Evolutionary conservation across 2,329 filamentous ascomycete genomes (phyloP).

Genomic region (Sphaerostilbella broomeana): DNA sequence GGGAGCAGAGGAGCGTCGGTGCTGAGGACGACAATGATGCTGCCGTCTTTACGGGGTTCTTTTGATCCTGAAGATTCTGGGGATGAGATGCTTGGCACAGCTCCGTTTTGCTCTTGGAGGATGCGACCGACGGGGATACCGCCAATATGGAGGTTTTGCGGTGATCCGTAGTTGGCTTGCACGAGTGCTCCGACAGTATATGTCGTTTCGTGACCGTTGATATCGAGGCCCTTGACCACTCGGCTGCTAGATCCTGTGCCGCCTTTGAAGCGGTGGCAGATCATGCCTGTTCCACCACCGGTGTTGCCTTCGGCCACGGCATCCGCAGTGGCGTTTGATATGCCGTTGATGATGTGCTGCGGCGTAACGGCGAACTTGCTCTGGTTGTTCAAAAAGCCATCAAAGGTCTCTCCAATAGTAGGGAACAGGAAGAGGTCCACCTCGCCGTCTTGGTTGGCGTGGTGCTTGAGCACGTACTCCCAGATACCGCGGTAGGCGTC

Average conservation of each 20-base stretch:
- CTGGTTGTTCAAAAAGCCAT: constrained; percentile 55
- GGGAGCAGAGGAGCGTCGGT: constrained; percentile 28
- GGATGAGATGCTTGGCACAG: constrained; percentile 10
- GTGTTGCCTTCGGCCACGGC: constrained; percentile 55
- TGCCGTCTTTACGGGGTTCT: constrained; percentile 28
- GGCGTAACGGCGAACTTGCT: constrained; percentile 48
- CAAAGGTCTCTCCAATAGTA: constrained; percentile 57
- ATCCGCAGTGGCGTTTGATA: constrained; percentile 43
- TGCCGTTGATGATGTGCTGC: constrained; percentile 46
- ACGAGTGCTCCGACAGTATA: constrained; percentile 58
- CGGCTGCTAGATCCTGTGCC: constrained; percentile 58
- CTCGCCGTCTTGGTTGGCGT: constrained; percentile 34
- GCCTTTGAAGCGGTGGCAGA: constrained; percentile 60
- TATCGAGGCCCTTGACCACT: constrained; percentile 41
- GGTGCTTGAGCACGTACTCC: constrained; percentile 45
- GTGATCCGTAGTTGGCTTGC: constrained; percentile 59
- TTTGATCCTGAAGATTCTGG: constrained; percentile 9
- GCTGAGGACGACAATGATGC: constrained; percentile 29
- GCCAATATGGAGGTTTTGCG: constrained; percentile 49
- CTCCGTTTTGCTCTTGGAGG: constrained; percentile 38
- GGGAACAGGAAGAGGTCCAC: constrained; percentile 50
- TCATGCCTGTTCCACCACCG: constrained; percentile 63
- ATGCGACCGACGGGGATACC: constrained; percentile 57
- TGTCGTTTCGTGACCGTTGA: constrained; percentile 25
- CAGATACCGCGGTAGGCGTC: constrained; percentile 53